A percentile compares a stretch with the other conserved stretches of the same genome.
Conservation (phyloP, 805 yeast genomes). For the Candida lessepsii region DNA sequence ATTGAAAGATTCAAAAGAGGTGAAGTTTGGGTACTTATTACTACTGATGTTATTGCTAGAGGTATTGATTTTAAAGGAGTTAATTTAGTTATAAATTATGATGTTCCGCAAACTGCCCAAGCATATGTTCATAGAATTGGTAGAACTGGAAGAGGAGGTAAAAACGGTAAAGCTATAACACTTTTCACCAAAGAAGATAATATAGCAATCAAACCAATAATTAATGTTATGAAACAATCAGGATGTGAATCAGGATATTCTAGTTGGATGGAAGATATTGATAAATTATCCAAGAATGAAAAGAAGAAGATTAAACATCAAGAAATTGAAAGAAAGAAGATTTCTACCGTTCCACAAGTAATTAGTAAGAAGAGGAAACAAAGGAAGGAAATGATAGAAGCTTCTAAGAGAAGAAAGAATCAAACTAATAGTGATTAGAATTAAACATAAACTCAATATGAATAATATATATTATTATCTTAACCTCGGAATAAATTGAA, state of each 20-base stretch:
- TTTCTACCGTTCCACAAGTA: constrained; percentile 79
- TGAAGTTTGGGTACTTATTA: constrained; percentile 91
- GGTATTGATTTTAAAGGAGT: constrained; percentile 98
- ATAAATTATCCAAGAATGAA: constrained; percentile 62
- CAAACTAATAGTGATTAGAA: no score
- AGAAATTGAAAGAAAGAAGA: constrained; percentile 64
- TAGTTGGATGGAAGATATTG: constrained; percentile 76
- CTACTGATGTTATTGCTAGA: constrained; percentile 94
- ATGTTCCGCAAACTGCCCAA: constrained; percentile 91
- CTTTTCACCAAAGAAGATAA: constrained; percentile 90
- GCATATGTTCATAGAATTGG: constrained; percentile 97
- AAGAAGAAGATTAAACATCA: constrained; percentile 59
- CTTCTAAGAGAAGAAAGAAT: constrained; percentile 69
- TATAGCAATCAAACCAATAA: constrained; percentile 71
- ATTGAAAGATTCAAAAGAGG: constrained; percentile 85
- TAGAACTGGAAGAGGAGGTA: constrained; percentile 96
- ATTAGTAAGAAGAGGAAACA: constrained; percentile 63
- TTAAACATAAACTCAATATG: constrained; percentile 12
- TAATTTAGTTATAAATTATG: constrained; percentile 91
- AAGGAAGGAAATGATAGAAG: constrained; percentile 69
- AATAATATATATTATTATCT: not conserved
- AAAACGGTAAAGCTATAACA: constrained; percentile 82
- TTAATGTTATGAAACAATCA: constrained; percentile 94
- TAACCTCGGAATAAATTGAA: no score
- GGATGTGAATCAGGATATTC: constrained; percentile 65